Percentiles rank a stretch among this genome's conserved stretches.
phyloP scores from a whole-genome alignment of 2,329 filamentous ascomycete genomes.

The Fusarium verticillioides region DNA sequence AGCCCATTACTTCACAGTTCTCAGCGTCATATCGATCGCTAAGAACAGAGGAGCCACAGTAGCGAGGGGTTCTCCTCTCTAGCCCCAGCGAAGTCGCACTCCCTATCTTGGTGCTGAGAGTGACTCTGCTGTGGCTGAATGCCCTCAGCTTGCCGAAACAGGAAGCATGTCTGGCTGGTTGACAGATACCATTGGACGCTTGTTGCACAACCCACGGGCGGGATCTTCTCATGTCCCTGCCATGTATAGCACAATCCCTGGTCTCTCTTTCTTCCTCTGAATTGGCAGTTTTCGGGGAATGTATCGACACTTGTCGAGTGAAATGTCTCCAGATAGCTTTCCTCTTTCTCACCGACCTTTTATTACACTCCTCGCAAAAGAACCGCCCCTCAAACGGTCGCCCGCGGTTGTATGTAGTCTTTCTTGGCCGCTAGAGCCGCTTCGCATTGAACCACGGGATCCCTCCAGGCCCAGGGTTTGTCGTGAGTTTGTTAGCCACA shows the following conservation, averaged over 20 bases:
- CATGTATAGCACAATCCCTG: conserved; percentile 7
- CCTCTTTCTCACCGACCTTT: conserved; percentile 24
- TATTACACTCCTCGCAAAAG: conserved; percentile 9
- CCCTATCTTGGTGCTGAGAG: background rate
- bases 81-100: conserved; percentile 15
- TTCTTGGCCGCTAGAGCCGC: conserved; percentile 10
- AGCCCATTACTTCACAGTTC: background rate
- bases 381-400: conserved; percentile 7
- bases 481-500: conserved; percentile 3
- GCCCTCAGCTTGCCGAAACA: conserved; percentile 38
- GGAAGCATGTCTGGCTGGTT: conserved; percentile 33
- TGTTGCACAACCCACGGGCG: conserved; percentile 20
- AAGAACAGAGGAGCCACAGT: conserved; percentile 10
- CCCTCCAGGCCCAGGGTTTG: background rate
- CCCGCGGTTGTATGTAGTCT: background rate
- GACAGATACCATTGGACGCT: conserved; percentile 37
- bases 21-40: conserved; percentile 27
- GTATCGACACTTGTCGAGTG: background rate
- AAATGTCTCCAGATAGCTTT: background rate
- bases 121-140: conserved; percentile 31
- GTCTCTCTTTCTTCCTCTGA: background rate
- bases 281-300: background rate
- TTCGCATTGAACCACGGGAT: conserved; percentile 26
- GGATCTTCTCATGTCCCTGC: conserved; percentile 1
- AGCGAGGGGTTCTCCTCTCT: conserved; percentile 9